phyloP scores from a whole-genome alignment of 176 grass and related monocot genomes.

The Hordeum marinum region DNA sequence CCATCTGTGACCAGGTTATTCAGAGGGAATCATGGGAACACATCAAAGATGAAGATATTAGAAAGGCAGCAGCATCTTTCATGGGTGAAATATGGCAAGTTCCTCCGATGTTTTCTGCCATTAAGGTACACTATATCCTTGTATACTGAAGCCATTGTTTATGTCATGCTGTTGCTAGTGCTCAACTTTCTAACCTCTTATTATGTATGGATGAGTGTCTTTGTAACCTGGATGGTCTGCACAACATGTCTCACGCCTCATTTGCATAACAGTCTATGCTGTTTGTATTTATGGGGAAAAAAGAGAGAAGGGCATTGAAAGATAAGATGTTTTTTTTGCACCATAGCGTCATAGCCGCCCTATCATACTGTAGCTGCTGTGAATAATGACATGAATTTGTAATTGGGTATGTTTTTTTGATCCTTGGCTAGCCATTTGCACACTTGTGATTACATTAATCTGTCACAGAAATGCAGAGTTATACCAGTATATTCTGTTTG shows the following conservation, averaged over 20 bases:
- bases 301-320: too few species aligned
- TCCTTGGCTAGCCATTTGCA: neutral
- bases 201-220: neutral
- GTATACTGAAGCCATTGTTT: neutral
- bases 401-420: neutral
- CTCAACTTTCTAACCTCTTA: neutral
- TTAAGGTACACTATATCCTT: conserved; percentile 62
- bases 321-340: too few species aligned
- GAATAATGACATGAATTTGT: neutral
- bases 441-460: neutral
- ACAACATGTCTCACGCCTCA: neutral
- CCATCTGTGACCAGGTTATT: conserved; percentile 48
- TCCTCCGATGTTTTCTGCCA: conserved; percentile 97
- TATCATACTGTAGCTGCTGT: neutral
- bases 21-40: conserved; percentile 98
- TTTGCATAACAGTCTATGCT: neutral
- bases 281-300: too few species aligned
- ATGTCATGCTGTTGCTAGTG: neutral
- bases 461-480: neutral
- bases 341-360: too few species aligned
- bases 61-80: conserved; percentile 69
- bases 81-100: conserved; percentile 98
- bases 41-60: conserved; percentile 87
- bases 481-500: neutral
- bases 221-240: neutral